Percentiles rank a stretch among this genome's conserved stretches.
These are phyloP conservation scores for Tricholomella constricta DNA, from an alignment of 768 basidiomycete species.

Conservation along the genomic window DNA sequence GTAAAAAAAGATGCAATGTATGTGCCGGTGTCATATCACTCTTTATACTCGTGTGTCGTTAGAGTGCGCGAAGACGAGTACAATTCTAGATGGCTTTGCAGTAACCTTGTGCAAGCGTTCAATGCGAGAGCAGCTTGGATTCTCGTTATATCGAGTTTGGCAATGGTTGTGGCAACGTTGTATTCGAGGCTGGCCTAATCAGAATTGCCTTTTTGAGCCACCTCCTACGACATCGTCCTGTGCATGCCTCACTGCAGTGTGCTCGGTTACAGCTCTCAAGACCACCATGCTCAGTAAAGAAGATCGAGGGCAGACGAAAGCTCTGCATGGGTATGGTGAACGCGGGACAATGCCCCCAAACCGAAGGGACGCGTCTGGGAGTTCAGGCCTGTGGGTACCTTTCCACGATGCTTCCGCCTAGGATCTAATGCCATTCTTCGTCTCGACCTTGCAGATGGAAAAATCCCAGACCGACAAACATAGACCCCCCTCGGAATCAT, in stretches of 20 bases:
- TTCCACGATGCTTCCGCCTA: background rate
- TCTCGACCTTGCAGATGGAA: constrained; percentile 8
- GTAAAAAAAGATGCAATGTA: constrained; percentile 2
- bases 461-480: background rate
- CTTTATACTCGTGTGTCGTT: background rate
- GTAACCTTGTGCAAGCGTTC: too few species aligned
- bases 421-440: background rate
- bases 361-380: constrained; percentile 13
- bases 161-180: too few species aligned
- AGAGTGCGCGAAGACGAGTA: background rate
- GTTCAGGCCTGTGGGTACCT: constrained; percentile 2
- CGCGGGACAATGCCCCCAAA: background rate
- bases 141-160: background rate
- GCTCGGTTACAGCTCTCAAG: constrained; percentile 5
- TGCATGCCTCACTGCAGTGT: constrained; percentile 9
- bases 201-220: constrained; percentile 20
- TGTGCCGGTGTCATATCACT: constrained; percentile 6
- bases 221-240: constrained; percentile 4
- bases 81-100: background rate
- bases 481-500: background rate
- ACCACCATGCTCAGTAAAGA: constrained; percentile 4
- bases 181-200: background rate
- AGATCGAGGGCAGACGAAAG: background rate
- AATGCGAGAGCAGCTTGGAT: too few species aligned
- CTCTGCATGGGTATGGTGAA: background rate